Base-by-base conservation (phyloP, 768 basidiomycete species). In the Naganishia vaughanmartiniae region DNA sequence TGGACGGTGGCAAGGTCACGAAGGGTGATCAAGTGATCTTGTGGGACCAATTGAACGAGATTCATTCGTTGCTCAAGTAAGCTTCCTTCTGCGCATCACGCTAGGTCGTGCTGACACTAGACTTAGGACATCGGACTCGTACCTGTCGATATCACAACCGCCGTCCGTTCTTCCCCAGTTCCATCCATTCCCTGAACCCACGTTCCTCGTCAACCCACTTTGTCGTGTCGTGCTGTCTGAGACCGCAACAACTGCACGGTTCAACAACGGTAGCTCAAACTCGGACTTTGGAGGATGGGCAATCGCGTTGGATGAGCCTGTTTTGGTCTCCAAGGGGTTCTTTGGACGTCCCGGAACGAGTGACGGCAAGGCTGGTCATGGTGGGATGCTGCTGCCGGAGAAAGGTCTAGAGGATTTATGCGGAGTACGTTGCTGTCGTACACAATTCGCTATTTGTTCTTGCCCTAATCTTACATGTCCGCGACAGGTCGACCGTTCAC, bases 41-140 rank as follows among this genome's bases (percentile, higher is more conserved):
- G 60, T 63, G 60, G 60, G 60, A 63, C 24, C 60, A 63, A 15
- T 42, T 63, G 36, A 42, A 63, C 39, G 60, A 45, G 5, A 26
- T 45, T 15, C 60, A 45, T 45, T 42, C 36, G 21, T 30, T 63
- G 39, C 24, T 63, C 60, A 42, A 42, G 60, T 63, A 36, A 26
- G 60, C 42, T 30, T 1, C 39, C 14, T 7, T 36, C 24, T 21
- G 17, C 34, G 7, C 2, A 5, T 9, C 11, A 11, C 15, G 30
- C 26, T 10, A 17, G 15, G 4, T 24, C 12, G 28, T 45, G 30
- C 42, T 63, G 12, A 63, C 36, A 24, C 12, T n/a, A 6, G 4
- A 15, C 30, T 12, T 10, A 26, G 24, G 11, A 28, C 36, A 30
- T 63, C 60, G 26, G n/a, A 6, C 2, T 11, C 42, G n/a, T 17